Evolutionary conservation across 495 filamentous ascomycete genomes (phyloP).

Genomic region (Penicillium macrosclerotiorum): DNA sequence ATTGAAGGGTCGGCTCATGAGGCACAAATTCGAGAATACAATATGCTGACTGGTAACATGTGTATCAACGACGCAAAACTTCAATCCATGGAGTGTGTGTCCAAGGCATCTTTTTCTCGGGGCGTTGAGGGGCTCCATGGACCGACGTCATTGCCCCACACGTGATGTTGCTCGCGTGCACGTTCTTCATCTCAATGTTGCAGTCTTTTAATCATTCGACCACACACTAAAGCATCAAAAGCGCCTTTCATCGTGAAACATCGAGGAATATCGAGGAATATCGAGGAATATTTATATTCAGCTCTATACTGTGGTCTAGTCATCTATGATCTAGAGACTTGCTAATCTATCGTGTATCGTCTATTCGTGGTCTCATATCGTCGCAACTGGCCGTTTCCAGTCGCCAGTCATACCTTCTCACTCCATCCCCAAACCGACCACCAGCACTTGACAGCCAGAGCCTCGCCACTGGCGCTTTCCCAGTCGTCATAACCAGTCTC

Average conservation of each 20-base stretch:
- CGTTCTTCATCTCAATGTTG: not conserved
- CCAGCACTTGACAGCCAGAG: conserved; percentile 60
- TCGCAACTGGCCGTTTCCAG: conserved; percentile 3
- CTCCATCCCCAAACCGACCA: conserved; percentile 63
- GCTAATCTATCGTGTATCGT: conserved; percentile 38
- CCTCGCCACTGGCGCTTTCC: conserved; percentile 49
- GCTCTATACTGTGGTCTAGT: conserved; percentile 2
- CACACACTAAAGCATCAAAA: too few relatives aligned
- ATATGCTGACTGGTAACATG: too few relatives aligned
- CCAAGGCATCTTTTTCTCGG: conserved; percentile 5
- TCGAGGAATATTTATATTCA: too few relatives aligned
- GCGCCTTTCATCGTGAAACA: too few relatives aligned
- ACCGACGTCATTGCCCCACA: conserved; percentile 21
- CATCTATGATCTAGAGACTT: conserved; percentile 21
- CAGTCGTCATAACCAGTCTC: conserved; percentile 72
- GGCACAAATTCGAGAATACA: too few relatives aligned
- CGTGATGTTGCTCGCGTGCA: conserved; percentile 8
- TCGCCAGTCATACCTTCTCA: conserved; percentile 36
- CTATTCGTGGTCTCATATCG: conserved; percentile 24
- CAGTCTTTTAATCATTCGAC: too few relatives aligned
- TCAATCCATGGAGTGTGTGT: too few relatives aligned
- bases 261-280: too few relatives aligned
- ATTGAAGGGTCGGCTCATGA: not conserved
- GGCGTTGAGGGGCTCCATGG: not conserved
- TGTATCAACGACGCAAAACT: too few relatives aligned